Conservation (phyloP, 2,329 filamentous ascomycete species). For the Fusarium heterosporum region DNA sequence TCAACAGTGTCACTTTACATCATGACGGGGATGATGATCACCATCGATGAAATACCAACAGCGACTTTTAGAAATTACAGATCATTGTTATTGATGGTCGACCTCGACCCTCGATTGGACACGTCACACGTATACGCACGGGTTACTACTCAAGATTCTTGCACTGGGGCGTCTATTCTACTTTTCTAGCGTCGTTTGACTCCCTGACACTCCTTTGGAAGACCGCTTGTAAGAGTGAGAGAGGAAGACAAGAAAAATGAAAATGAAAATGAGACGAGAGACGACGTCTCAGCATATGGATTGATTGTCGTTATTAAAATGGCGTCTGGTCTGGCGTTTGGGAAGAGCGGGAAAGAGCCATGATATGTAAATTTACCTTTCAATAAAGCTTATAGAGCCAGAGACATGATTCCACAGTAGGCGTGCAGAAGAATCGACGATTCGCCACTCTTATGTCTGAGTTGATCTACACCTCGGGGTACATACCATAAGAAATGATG, state of each 20-base stretch:
- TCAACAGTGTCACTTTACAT: conserved; percentile 97
- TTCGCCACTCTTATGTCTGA: background rate
- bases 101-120: conserved; percentile 24
- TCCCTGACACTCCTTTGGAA: conserved; percentile 43
- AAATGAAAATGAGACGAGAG: conserved; percentile 17
- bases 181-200: conserved; percentile 42
- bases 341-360: conserved; percentile 48
- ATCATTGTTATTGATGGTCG: conserved; percentile 20
- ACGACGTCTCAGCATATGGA: conserved; percentile 37
- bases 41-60: conserved; percentile 17
- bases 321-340: conserved; percentile 51
- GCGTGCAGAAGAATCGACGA: too few species aligned
- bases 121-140: conserved; percentile 42
- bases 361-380: conserved; percentile 48
- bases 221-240: conserved; percentile 17
- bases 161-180: conserved; percentile 39
- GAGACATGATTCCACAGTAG: conserved; percentile 1
- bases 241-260: conserved; percentile 1
- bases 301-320: conserved; percentile 40
- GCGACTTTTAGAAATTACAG: conserved; percentile 7
- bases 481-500: too few species aligned
- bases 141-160: conserved; percentile 43
- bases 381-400: conserved; percentile 43
- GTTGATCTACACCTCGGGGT: background rate
- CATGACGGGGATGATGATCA: conserved; percentile 87